phyloP scores from a whole-genome alignment of 2,329 filamentous ascomycete genomes.

The Colletotrichum simmondsii region DNA sequence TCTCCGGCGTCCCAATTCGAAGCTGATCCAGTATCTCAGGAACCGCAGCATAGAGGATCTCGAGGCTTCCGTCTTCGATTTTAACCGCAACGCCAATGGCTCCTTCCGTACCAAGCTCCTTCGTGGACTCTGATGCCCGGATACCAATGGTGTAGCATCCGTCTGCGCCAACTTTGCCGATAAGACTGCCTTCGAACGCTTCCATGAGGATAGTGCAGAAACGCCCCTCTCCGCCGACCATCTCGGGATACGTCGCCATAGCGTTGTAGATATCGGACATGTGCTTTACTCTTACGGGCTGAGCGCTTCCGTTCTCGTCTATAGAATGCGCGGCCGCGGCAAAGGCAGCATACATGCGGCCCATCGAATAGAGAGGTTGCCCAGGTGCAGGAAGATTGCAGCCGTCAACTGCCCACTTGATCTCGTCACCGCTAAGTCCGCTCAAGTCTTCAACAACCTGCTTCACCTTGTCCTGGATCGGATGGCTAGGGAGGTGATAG shows the following conservation, averaged over 20 bases:
- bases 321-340: constrained; percentile 44
- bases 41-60: constrained; percentile 55
- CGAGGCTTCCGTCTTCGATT: constrained; percentile 58
- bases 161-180: constrained; percentile 61
- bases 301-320: neutral
- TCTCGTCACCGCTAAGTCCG: constrained; percentile 38
- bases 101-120: constrained; percentile 47
- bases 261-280: constrained; percentile 52
- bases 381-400: constrained; percentile 60
- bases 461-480: constrained; percentile 52
- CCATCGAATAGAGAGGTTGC: constrained; percentile 48
- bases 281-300: constrained; percentile 31
- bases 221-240: constrained; percentile 55
- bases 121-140: constrained; percentile 48
- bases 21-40: constrained; percentile 57
- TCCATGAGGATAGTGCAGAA: constrained; percentile 60
- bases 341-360: constrained; percentile 48
- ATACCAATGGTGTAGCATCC: constrained; percentile 59
- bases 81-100: constrained; percentile 58
- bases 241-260: constrained; percentile 54
- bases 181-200: constrained; percentile 47
- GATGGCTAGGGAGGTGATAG: constrained; percentile 50
- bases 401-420: constrained; percentile 56
- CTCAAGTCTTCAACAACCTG: constrained; percentile 48
- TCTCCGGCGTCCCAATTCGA: constrained; percentile 46